Percentiles rank a stretch among this genome's conserved stretches.
Conservation (phyloP, 192 early-diverging fungal genomes). For the Mortierella antarctica region DNA sequence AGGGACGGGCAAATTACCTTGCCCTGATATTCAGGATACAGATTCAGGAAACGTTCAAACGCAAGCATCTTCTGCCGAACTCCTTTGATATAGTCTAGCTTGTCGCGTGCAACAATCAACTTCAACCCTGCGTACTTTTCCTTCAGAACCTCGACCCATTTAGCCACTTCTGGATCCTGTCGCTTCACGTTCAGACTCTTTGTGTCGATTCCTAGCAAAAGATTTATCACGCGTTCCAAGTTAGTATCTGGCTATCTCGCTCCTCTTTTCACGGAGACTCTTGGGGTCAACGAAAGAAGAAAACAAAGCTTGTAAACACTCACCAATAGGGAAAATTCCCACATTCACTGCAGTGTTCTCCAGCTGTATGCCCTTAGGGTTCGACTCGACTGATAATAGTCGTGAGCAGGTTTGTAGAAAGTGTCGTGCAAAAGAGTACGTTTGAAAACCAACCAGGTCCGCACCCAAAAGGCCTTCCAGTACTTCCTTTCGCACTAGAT, state of each 20-base stretch:
- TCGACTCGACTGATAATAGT: slow-evolving; percentile 87
- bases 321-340: slow-evolving; percentile 94
- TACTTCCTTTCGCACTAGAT: slow-evolving; percentile 78
- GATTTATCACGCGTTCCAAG: too few species aligned
- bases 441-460: slow-evolving; percentile 93
- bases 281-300: too few species aligned
- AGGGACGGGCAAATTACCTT: slow-evolving; percentile 54
- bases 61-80: slow-evolving; percentile 94
- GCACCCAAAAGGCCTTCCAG: slow-evolving; percentile 89
- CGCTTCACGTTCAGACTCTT: slow-evolving; percentile 78
- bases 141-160: slow-evolving; percentile 81
- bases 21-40: slow-evolving; percentile 91
- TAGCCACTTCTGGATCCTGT: slow-evolving; percentile 73
- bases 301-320: too few species aligned
- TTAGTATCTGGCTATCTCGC: too few species aligned
- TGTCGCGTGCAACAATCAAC: slow-evolving; percentile 94
- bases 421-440: slow-evolving; percentile 92
- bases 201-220: slow-evolving; percentile 70
- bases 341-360: slow-evolving; percentile 84
- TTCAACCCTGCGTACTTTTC: slow-evolving; percentile 93
- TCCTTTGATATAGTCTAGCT: slow-evolving; percentile 96
- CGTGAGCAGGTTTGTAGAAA: slow-evolving; percentile 91
- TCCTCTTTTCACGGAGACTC: too few species aligned
- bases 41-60: slow-evolving; percentile 89
- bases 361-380: slow-evolving; percentile 85